phyloP scores from a whole-genome alignment of 805 yeast species.

The Suhomyces kilbournensis region DNA sequence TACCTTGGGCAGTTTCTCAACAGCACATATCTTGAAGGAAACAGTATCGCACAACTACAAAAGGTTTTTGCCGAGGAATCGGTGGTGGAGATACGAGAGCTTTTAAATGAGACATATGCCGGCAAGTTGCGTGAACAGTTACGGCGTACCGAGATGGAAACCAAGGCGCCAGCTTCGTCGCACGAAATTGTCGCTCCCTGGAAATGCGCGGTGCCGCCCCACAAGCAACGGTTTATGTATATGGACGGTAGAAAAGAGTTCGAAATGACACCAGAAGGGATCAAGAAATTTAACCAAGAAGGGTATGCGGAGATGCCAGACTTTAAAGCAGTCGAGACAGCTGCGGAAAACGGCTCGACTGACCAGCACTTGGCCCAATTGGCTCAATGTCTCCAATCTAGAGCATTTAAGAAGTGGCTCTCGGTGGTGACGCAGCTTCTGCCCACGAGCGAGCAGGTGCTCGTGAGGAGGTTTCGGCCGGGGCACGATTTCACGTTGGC shows the following conservation, averaged over 20 bases:
- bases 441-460: slow-evolving; percentile 61
- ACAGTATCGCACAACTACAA: slow-evolving; percentile 40
- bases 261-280: slow-evolving; percentile 31
- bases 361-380: slow-evolving; percentile 49
- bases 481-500: slow-evolving; percentile 94
- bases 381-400: slow-evolving; percentile 56
- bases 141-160: slow-evolving; percentile 59
- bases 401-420: slow-evolving; percentile 69
- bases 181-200: slow-evolving; percentile 67
- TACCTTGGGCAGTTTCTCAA: slow-evolving; percentile 58
- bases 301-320: slow-evolving; percentile 57
- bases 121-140: slow-evolving; percentile 43
- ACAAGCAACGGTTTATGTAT: slow-evolving; percentile 82
- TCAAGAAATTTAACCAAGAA: slow-evolving; percentile 26
- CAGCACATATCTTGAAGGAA: slow-evolving; percentile 39
- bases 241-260: slow-evolving; percentile 59
- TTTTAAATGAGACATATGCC: slow-evolving; percentile 59
- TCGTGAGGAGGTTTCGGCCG: slow-evolving; percentile 87
- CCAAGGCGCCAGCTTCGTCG: slow-evolving; percentile 54
- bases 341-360: slow-evolving; percentile 14
- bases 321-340: slow-evolving; percentile 28
- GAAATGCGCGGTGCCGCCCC: slow-evolving; percentile 92
- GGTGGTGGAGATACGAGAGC: slow-evolving; percentile 59
- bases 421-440: slow-evolving; percentile 56
- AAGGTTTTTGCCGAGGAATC: slow-evolving; percentile 63